A percentile compares a stretch with the other conserved stretches of the same genome.
Conservation (phyloP, 768 basidiomycete genomes). For the Lactifluus echinatus region DNA sequence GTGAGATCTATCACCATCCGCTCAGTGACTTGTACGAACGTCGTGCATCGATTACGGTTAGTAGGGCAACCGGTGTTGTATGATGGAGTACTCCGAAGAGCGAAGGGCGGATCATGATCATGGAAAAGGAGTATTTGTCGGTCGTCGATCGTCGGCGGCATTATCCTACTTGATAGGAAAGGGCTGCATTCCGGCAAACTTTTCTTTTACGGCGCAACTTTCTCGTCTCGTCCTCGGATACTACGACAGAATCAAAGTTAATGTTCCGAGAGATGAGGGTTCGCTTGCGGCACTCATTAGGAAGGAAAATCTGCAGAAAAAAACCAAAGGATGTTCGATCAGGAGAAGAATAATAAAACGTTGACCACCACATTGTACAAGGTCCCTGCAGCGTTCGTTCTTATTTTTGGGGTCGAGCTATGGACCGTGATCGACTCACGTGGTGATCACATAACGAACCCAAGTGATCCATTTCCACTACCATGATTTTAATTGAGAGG, state of each 20-base stretch:
- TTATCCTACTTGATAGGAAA: conserved; percentile 2
- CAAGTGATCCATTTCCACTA: neutral
- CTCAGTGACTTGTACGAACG: too few relatives aligned
- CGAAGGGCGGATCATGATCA: conserved; percentile 1
- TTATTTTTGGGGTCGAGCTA: too few relatives aligned
- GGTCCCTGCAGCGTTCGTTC: neutral
- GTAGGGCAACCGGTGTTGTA: neutral
- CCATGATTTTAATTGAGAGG: neutral
- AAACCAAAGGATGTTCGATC: neutral
- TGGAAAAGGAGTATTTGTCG: neutral
- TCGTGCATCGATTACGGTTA: neutral
- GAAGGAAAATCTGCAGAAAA: neutral
- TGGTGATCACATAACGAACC: neutral
- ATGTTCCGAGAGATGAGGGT: conserved; percentile 41
- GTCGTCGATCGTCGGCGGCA: conserved; percentile 6
- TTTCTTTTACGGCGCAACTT: conserved; percentile 55
- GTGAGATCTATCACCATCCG: too few relatives aligned
- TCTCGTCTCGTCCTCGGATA: conserved; percentile 42
- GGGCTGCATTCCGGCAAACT: conserved; percentile 45
- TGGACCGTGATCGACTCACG: neutral
- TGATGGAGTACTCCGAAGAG: neutral
- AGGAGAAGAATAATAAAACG: neutral
- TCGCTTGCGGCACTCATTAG: conserved; percentile 7
- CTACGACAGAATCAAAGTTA: conserved; percentile 37
- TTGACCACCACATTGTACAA: neutral